Percentiles rank a stretch among this genome's conserved stretches.
Evolutionary conservation across 495 filamentous ascomycete species (phyloP).

Genomic region (Talaromyces liani): DNA sequence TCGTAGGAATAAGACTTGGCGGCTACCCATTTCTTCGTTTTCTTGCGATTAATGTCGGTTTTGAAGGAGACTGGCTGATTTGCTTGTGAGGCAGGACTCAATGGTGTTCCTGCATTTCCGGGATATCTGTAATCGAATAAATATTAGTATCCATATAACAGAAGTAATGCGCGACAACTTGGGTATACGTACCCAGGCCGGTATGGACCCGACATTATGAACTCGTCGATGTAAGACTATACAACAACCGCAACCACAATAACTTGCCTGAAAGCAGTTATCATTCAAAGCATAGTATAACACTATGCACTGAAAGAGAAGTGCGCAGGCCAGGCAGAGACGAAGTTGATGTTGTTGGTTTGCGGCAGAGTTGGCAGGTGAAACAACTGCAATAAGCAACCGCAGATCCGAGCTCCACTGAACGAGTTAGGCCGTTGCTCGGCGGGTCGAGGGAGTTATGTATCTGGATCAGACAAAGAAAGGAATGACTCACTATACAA

Average conservation of each 20-base stretch:
- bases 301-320: not conserved
- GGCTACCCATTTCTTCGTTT: conserved; percentile 93
- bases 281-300: not conserved
- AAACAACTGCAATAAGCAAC: not conserved
- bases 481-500: not conserved
- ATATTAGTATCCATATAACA: not conserved
- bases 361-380: not conserved
- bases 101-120: conserved; percentile 9
- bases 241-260: not conserved
- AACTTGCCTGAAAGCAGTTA: not conserved
- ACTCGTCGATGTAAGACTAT: not conserved
- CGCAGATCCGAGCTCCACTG: not conserved
- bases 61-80: conserved; percentile 50
- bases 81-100: conserved; percentile 14
- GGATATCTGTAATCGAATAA: conserved; percentile 3
- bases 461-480: not conserved
- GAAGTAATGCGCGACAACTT: not conserved
- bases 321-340: not conserved
- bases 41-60: conserved; percentile 80
- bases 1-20: conserved; percentile 84
- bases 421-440: not conserved
- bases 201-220: conserved; percentile 5
- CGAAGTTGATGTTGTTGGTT: not conserved
- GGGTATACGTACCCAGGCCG: not conserved
- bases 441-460: not conserved